phyloP scores from a whole-genome alignment of 139 green algal genomes.

The Chlorella sp. region DNA sequence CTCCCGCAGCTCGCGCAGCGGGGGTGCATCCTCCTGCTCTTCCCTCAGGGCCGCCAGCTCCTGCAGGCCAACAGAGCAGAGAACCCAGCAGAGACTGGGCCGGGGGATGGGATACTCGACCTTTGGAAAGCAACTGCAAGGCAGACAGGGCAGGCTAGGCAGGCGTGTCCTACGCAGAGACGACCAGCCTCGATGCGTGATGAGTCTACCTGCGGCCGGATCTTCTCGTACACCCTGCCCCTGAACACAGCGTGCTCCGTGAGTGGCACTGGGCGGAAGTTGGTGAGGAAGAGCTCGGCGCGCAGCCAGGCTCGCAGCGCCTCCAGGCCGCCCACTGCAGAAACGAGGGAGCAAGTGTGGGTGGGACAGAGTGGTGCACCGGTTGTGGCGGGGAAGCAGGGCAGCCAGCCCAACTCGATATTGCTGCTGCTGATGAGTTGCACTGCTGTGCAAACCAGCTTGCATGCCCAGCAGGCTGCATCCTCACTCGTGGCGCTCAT shows the following conservation, averaged over 20 bases:
- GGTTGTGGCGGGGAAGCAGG: too few species aligned
- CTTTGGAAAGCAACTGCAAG: not conserved
- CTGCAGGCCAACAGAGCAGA: not conserved
- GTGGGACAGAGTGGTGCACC: too few species aligned
- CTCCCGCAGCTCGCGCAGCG: slow-evolving; percentile 3
- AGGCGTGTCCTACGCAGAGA: not conserved
- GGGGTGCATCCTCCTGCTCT: not conserved
- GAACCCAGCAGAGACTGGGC: not conserved
- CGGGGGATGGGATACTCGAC: too few species aligned
- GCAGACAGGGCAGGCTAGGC: not conserved
- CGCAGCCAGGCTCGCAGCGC: slow-evolving; percentile 60
- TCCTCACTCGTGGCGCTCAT: slow-evolving; percentile 71
- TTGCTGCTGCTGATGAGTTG: not conserved
- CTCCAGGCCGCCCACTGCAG: slow-evolving; percentile 43
- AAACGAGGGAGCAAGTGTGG: too few species aligned
- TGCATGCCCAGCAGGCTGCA: not conserved
- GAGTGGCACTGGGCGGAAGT: slow-evolving; percentile 61
- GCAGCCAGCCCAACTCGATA: too few species aligned
- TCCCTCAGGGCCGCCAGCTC: not conserved
- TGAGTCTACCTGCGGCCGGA: not conserved
- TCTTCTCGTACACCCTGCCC: slow-evolving; percentile 30
- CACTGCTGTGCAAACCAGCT: too few species aligned
- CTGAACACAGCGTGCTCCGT: slow-evolving; percentile 72
- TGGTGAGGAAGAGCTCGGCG: slow-evolving; percentile 62
- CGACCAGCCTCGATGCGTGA: not conserved